Conservation (phyloP, 2,329 filamentous ascomycete species). For the Lachnellula subtilissima region DNA sequence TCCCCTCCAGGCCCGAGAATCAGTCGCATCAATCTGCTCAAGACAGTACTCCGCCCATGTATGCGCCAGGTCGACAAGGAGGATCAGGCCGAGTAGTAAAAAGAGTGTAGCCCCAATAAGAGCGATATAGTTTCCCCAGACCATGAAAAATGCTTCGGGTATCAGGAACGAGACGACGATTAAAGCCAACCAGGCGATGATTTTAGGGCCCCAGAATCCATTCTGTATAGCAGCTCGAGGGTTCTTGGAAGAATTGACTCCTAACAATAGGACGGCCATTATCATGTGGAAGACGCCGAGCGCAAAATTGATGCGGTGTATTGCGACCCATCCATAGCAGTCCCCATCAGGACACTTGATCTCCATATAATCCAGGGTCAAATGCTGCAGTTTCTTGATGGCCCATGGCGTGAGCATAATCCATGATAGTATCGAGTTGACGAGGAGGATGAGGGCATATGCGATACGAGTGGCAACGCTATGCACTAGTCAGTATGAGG, state of each 20-base stretch:
- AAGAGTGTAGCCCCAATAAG: constrained; percentile 88
- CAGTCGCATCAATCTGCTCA: constrained; percentile 83
- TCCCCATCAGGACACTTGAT: constrained; percentile 87
- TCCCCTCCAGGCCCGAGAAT: constrained; percentile 78
- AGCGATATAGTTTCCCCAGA: constrained; percentile 93
- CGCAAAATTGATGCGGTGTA: constrained; percentile 96
- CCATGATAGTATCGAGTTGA: constrained; percentile 97
- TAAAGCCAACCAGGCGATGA: constrained; percentile 81
- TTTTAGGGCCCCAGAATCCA: constrained; percentile 98
- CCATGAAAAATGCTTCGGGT: constrained; percentile 87
- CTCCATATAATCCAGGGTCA: constrained; percentile 93
- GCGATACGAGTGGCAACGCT: constrained; percentile 96
- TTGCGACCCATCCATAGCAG: constrained; percentile 93
- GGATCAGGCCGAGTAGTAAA: constrained; percentile 83
- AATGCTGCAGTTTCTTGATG: constrained; percentile 86
- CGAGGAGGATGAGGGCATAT: constrained; percentile 86
- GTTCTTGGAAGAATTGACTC: constrained; percentile 81
- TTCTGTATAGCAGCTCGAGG: constrained; percentile 87
- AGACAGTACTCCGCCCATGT: constrained; percentile 97
- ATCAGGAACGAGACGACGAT: constrained; percentile 93
- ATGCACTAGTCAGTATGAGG: constrained; percentile 10
- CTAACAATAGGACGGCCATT: constrained; percentile 77
- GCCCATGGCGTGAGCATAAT: constrained; percentile 99
- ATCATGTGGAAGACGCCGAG: constrained; percentile 90
- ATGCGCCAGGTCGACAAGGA: constrained; percentile 92